A percentile compares a stretch with the other conserved stretches of the same genome.
These are phyloP conservation scores for Lodderomyces pseudojiufengensis DNA, from an alignment of 1,139 yeast species.

Conservation along the genomic window DNA sequence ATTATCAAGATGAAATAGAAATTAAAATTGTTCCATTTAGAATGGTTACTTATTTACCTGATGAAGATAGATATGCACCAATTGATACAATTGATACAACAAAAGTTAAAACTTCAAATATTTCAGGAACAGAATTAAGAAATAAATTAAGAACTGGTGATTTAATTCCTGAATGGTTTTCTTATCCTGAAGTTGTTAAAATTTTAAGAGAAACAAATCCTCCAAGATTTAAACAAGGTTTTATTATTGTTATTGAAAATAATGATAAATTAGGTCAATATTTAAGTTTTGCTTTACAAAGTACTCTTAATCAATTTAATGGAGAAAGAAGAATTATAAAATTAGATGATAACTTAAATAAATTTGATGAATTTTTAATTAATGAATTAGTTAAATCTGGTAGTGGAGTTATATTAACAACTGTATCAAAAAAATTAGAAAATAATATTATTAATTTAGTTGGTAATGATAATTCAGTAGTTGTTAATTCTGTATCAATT, in stretches of 20 bases:
- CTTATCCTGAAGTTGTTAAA: constrained; percentile 92
- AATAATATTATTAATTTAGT: constrained; percentile 40
- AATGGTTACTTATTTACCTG: constrained; percentile 95
- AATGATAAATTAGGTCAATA: constrained; percentile 49
- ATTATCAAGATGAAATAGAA: constrained; percentile 70
- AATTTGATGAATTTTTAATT: constrained; percentile 53
- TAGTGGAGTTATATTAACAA: constrained; percentile 78
- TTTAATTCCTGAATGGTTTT: constrained; percentile 93
- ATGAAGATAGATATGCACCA: constrained; percentile 92
- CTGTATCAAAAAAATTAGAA: constrained; percentile 32
- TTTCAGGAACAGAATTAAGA: constrained; percentile 93
- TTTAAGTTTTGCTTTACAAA: constrained; percentile 79
- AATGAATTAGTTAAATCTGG: constrained; percentile 88
- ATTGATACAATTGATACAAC: constrained; percentile 79
- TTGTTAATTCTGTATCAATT: constrained; percentile 19
- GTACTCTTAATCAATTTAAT: constrained; percentile 83
- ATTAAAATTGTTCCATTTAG: constrained; percentile 94
- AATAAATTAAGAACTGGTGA: constrained; percentile 82
- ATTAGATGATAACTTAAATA: constrained; percentile 47
- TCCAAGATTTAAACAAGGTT: constrained; percentile 86
- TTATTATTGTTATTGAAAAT: constrained; percentile 59
- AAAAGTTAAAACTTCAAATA: constrained; percentile 79
- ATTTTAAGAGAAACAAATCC: constrained; percentile 92
- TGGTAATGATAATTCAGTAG: constrained; percentile 33
- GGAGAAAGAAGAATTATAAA: constrained; percentile 85